These are phyloP conservation scores for Fusarium pseudonygamai DNA, from an alignment of 2,329 filamentous ascomycete species.

Conservation along the genomic window DNA sequence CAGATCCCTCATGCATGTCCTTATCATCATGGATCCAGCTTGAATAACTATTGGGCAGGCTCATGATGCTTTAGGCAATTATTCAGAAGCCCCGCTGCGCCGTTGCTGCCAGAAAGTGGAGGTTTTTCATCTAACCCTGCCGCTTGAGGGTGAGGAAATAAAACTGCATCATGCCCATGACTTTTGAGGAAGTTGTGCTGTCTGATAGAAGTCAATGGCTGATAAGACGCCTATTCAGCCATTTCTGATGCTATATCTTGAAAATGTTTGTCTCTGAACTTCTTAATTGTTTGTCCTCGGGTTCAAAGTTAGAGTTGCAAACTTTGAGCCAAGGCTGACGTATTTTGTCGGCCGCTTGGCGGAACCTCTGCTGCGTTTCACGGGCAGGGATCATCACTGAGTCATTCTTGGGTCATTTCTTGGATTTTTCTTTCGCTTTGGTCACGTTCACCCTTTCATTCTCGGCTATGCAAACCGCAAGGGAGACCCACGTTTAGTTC, in stretches of 20 bases:
- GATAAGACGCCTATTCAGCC: background rate
- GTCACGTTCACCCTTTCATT: constrained; percentile 20
- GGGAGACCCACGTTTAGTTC: constrained; percentile 8
- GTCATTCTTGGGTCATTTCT: constrained; percentile 31
- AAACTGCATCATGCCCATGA: constrained; percentile 1
- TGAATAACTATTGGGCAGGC: constrained; percentile 24
- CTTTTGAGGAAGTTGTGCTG: background rate
- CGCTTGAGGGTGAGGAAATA: constrained; percentile 13
- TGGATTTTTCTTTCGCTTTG: constrained; percentile 1
- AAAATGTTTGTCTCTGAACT: background rate
- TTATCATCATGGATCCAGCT: constrained; percentile 37
- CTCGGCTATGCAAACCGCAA: constrained; percentile 20
- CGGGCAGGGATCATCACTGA: constrained; percentile 8
- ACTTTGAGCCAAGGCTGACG: constrained; percentile 13
- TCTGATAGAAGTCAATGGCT: background rate
- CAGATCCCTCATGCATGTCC: constrained; percentile 44
- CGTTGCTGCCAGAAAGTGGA: constrained; percentile 24
- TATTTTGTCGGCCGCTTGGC: constrained; percentile 28
- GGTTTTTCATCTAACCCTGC: constrained; percentile 10
- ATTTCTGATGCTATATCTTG: background rate
- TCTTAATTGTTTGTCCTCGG: background rate
- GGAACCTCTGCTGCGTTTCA: constrained; percentile 7
- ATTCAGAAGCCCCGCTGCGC: constrained; percentile 2
- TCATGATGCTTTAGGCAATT: constrained; percentile 24
- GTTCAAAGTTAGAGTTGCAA: background rate